phyloP scores from a whole-genome alignment of 208 protist species.

The Acanthamoeba healyi region DNA sequence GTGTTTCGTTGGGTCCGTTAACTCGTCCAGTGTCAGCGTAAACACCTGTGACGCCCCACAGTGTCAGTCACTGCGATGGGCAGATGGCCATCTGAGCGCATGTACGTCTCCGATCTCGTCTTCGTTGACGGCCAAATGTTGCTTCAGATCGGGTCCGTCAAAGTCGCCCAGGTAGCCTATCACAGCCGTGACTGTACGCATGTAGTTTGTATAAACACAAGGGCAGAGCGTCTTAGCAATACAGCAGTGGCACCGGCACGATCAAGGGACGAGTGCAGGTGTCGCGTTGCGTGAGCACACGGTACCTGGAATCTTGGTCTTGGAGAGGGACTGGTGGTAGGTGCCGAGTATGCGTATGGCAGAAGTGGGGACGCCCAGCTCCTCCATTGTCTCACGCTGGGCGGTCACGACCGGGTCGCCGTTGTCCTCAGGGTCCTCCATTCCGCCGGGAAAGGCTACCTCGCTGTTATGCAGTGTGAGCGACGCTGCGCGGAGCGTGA shows the following conservation, averaged over 20 bases:
- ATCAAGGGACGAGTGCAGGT: too few species aligned
- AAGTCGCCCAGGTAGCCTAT: slow-evolving; percentile 60
- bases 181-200: slow-evolving; percentile 12
- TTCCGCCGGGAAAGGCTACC: slow-evolving; percentile 68
- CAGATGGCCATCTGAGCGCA: background rate
- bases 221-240: too few species aligned
- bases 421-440: slow-evolving; percentile 49
- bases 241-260: too few species aligned
- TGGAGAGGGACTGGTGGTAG: slow-evolving; percentile 63
- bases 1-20: slow-evolving; percentile 34
- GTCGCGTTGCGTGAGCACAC: too few species aligned
- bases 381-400: slow-evolving; percentile 57
- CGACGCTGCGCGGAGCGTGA: slow-evolving; percentile 34
- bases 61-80: background rate
- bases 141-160: background rate
- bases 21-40: slow-evolving; percentile 50
- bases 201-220: too few species aligned
- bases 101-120: background rate
- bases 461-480: slow-evolving; percentile 46
- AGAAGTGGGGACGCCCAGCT: slow-evolving; percentile 26
- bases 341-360: slow-evolving; percentile 39
- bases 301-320: slow-evolving; percentile 54
- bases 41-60: background rate
- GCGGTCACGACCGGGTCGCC: slow-evolving; percentile 55
- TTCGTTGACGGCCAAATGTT: slow-evolving; percentile 12